These are phyloP conservation scores for Fusarium transvaalense DNA, from an alignment of 2,329 filamentous ascomycete genomes.

Conservation along the genomic window DNA sequence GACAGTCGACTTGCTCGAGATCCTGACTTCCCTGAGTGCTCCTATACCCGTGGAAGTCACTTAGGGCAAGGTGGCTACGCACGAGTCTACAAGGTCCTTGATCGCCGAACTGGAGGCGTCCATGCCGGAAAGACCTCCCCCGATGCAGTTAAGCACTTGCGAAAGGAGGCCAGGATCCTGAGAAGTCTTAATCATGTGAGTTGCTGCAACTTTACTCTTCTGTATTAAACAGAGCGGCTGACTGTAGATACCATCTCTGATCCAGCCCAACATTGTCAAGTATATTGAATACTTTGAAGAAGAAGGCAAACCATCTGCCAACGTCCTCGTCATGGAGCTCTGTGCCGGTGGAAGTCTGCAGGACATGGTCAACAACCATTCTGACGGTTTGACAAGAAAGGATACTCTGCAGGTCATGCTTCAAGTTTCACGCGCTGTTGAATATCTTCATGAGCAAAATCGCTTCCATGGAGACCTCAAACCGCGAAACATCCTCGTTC, in stretches of 20 bases:
- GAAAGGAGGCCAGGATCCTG: conserved; percentile 44
- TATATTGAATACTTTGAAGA: conserved; percentile 49
- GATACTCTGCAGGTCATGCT: conserved; percentile 40
- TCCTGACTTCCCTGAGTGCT: conserved; percentile 24
- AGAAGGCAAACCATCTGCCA: conserved; percentile 12
- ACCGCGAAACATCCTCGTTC: conserved; percentile 51
- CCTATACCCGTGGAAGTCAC: conserved; percentile 44
- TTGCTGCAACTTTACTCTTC: not conserved
- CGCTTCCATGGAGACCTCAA: conserved; percentile 52
- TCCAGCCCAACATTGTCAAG: conserved; percentile 48
- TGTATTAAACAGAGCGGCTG: not conserved
- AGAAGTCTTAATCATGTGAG: conserved; percentile 47
- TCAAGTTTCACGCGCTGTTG: conserved; percentile 46
- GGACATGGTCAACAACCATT: conserved; percentile 42
- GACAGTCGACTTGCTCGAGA: conserved; percentile 35
- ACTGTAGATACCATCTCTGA: not conserved
- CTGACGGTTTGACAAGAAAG: conserved; percentile 26
- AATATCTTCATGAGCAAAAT: conserved; percentile 44
- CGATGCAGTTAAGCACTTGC: conserved; percentile 37
- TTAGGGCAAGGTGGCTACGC: conserved; percentile 50
- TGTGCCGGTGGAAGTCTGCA: conserved; percentile 49
- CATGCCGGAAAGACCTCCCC: conserved; percentile 50
- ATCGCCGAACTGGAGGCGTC: conserved; percentile 42
- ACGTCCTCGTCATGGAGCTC: conserved; percentile 51
- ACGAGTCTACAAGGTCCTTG: conserved; percentile 48